Base-by-base conservation (phyloP, 2,329 filamentous ascomycete species). In the Pseudopyricularia cyperi region DNA sequence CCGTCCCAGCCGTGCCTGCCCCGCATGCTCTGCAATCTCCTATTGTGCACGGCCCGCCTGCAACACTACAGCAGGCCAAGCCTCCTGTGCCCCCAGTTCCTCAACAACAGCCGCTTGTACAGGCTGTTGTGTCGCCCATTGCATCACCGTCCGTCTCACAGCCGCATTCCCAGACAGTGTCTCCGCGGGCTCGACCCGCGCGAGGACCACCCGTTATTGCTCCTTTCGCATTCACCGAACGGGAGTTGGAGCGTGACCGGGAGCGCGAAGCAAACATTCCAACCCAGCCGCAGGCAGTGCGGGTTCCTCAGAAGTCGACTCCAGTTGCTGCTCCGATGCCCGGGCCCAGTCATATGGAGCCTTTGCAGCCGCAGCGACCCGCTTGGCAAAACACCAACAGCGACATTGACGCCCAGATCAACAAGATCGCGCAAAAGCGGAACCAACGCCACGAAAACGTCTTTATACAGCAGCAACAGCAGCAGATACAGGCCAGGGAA, bases 251-350 rank as follows among this genome's bases (percentile, higher is more conserved):
- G 15, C 47, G 33, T 12, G 33, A 49, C 26, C 33, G 47, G 30
- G 47, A 49, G 32, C 32, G 47, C 22, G 47, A 49, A 26, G 9
- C 33, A n/a, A 30, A 42, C 35, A 30, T 50, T 37, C 47, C 55
- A 39, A 56, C 61, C 9, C 60, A 61, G 26, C 66, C 63, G 50
- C 66, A 68, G 37, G 63, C 68, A 35, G 63, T 69, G 14, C 67
- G 70, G 3, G 62, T 71, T 46, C 65, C 70, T 3, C 69, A 70
- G 50, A 72, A 73, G 58, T 59, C 64, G 4, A 58, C 61, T 14
- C 57, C 66, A 3, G 54, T 58, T 12, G n/a, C 46, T 12, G 46
- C 46, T 30, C 24, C 46, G 12, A 48, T 48, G 46, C 17, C 46
- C 7, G 46, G 46, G n/a, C 46, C 26, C 11, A 30, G 26, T 48